A percentile compares a stretch with the other conserved stretches of the same genome.
phyloP scores from a whole-genome alignment of 2,329 filamentous ascomycete species.

The Talaromyces sp. region DNA sequence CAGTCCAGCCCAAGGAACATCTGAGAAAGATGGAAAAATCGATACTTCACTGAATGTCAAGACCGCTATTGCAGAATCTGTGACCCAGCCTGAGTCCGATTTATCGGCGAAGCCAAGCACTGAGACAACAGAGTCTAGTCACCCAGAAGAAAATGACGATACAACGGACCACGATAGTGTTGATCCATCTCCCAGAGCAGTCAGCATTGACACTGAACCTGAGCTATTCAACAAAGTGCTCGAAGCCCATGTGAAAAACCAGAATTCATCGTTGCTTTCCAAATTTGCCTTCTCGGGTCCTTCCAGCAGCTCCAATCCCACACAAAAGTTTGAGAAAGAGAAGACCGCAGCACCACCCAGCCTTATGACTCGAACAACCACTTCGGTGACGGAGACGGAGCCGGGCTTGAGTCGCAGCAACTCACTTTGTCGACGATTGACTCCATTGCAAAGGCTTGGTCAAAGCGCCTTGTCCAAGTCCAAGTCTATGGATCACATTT shows the following conservation, averaged over 20 bases:
- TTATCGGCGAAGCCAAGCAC: background rate
- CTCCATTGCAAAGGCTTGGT: constrained; percentile 37
- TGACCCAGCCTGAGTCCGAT: background rate
- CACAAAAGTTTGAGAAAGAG: background rate
- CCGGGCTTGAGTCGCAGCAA: constrained; percentile 3
- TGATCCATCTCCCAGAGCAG: constrained; percentile 1
- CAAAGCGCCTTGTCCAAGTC: constrained; percentile 34
- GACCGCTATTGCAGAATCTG: background rate
- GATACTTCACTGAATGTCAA: background rate
- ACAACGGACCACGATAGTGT: background rate
- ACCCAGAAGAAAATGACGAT: background rate
- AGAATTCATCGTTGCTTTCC: constrained; percentile 30
- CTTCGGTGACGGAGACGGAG: constrained; percentile 1
- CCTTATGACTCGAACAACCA: background rate
- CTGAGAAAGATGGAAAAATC: background rate
- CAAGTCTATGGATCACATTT: constrained; percentile 27
- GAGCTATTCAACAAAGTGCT: constrained; percentile 29
- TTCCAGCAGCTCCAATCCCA: background rate
- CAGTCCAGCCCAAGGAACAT: constrained; percentile 1
- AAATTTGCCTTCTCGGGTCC: constrained; percentile 29
- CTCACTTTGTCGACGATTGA: constrained; percentile 22
- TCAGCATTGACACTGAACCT: constrained; percentile 14
- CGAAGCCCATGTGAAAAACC: constrained; percentile 30
- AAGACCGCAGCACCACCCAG: background rate
- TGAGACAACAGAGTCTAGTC: background rate